Conservation (phyloP, 176 grass and related monocot species). For the Oropetium thomaeum region DNA sequence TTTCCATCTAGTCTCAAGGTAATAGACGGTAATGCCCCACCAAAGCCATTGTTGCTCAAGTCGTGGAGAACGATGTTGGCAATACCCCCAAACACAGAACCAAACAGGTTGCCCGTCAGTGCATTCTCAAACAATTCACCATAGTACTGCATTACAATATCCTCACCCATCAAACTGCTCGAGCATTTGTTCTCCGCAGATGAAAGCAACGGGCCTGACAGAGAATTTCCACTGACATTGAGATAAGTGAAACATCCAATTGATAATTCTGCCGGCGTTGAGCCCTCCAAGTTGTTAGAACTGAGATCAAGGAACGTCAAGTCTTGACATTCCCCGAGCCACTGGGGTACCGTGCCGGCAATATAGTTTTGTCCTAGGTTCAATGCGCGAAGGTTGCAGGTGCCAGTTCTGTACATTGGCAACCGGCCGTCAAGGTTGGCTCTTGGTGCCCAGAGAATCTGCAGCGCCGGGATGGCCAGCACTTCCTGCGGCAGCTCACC, state of each 20-base stretch:
- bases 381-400: constrained; percentile 45
- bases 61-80: constrained; percentile 39
- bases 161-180: neutral
- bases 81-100: constrained; percentile 6
- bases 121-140: constrained; percentile 22
- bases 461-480: constrained; percentile 36
- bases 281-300: constrained; percentile 50
- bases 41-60: constrained; percentile 56
- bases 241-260: constrained; percentile 52
- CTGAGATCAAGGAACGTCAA: constrained; percentile 70
- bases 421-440: constrained; percentile 48
- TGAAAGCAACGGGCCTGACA: constrained; percentile 34
- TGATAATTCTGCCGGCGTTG: constrained; percentile 29
- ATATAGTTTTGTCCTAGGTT: constrained; percentile 70
- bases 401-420: constrained; percentile 37
- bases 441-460: constrained; percentile 68
- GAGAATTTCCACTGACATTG: constrained; percentile 53
- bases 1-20: constrained; percentile 9
- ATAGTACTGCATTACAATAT: constrained; percentile 42
- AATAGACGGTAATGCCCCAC: constrained; percentile 38
- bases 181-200: constrained; percentile 19
- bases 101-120: constrained; percentile 21
- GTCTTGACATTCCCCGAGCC: constrained; percentile 42
- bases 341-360: constrained; percentile 33
- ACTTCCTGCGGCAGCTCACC: constrained; percentile 44